phyloP scores from a whole-genome alignment of 2,329 filamentous ascomycete genomes.

The Dactylellina sp. region DNA sequence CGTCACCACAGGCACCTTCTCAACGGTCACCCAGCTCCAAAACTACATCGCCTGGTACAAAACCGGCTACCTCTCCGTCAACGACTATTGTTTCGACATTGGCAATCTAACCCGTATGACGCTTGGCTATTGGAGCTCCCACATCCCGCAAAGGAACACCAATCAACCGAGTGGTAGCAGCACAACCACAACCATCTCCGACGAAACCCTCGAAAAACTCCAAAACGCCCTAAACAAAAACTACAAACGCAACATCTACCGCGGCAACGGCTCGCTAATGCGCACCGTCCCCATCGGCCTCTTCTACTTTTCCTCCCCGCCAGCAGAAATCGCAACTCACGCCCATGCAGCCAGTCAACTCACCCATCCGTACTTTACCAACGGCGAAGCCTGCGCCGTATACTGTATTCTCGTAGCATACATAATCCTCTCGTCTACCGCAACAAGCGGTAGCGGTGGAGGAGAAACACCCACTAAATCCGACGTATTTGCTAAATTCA shows the following conservation, averaged over 20 bases:
- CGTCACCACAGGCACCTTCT: constrained; percentile 61
- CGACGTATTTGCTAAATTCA: constrained; percentile 59
- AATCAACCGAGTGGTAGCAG: constrained; percentile 4
- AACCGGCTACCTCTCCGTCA: constrained; percentile 63
- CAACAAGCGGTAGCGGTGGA: too few species aligned
- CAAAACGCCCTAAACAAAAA: constrained; percentile 21
- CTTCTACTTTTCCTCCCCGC: constrained; percentile 58
- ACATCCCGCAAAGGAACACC: constrained; percentile 13
- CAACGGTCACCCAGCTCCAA: constrained; percentile 61
- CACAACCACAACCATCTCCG: constrained; percentile 54
- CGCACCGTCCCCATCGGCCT: constrained; percentile 64
- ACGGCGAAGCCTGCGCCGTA: constrained; percentile 64
- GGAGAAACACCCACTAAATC: constrained; percentile 56
- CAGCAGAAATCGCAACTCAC: constrained; percentile 8
- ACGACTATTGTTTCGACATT: constrained; percentile 64
- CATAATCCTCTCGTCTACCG: constrained; percentile 61
- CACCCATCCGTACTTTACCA: constrained; percentile 64
- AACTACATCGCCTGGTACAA: constrained; percentile 64
- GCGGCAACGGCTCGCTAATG: constrained; percentile 66
- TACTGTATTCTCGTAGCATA: constrained; percentile 62
- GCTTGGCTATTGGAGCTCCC: constrained; percentile 62
- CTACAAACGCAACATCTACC: constrained; percentile 36
- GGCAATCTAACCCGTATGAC: constrained; percentile 62
- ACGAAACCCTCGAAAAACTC: constrained; percentile 44
- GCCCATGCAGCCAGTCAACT: constrained; percentile 60